Base-by-base conservation (phyloP, 208 protist species). In the Trypanosoma boissoni region DNA sequence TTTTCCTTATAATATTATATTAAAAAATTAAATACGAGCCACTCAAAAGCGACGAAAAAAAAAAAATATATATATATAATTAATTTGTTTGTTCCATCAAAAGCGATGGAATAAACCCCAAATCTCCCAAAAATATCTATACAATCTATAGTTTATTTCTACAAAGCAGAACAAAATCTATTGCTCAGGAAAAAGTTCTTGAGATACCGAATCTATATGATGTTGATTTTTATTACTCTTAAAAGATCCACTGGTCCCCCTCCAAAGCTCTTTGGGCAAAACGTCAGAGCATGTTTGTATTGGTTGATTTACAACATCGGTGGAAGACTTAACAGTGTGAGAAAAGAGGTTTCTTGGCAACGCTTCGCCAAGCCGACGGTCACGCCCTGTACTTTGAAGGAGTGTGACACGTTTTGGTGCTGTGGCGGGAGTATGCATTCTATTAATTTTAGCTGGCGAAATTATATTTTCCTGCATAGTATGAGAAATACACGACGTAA, bases 381-480 rank as follows among this genome's bases (percentile, higher is more conserved):
- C 50, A 10, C 28, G 50, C 31, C 24, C 29, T 21, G 34, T 53
- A 18, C 57, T 39, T 23, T 43, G 32, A 52, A 71, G 51, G 45
- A 63, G 29, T 6, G 64, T 71, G 51, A 71, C 28, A 21, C 56
- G 45, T 37, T 56, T 45, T 44, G 64, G 64, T 46, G 57, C 64
- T n/a, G 64, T 71, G n/a, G 29, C 29, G 14, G 64, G 64, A 46
- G 64, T 71, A 5, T 31, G 1, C 20, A 46, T 34, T 12, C 29
- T 34, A 23, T 44, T 41, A 39, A 59, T 34, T 14, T 10, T 12
- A 16, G 12, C 44, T 0, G 32, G 36, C 52, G 27, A 2, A 5
- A 41, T 16, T 0, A 2, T 7, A 23, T 44, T 26, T 26, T 4
- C 42, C 44, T 60, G 27, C 6, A 12, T 34, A 39, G 26, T 2